These are phyloP conservation scores for Panellus pusillus DNA, from an alignment of 768 basidiomycete genomes.

Conservation along the genomic window DNA sequence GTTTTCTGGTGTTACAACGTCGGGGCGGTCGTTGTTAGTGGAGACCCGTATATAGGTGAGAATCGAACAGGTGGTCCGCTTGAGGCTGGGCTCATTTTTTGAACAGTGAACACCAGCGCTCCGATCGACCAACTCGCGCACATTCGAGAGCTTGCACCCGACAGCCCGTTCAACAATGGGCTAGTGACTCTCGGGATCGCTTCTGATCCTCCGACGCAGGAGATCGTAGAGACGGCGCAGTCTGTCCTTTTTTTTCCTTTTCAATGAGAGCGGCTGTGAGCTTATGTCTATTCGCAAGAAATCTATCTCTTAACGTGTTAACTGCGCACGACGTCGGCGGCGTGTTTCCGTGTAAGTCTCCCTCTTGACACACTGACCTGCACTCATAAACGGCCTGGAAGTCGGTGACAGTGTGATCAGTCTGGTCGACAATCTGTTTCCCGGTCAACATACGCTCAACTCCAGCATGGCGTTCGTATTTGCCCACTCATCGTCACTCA, in stretches of 20 bases:
- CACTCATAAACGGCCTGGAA: background rate
- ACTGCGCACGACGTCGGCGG: conserved; percentile 8
- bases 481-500: conserved; percentile 5
- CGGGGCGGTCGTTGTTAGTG: conserved; percentile 8
- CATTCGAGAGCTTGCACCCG: conserved; percentile 8
- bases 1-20: conserved; percentile 12
- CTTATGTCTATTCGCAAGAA: conserved; percentile 3
- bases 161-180: conserved; percentile 7
- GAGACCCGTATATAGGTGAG: conserved; percentile 10
- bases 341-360: conserved; percentile 1
- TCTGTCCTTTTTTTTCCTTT: background rate
- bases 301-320: conserved; percentile 5
- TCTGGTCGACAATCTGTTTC: background rate
- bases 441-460: conserved; percentile 3
- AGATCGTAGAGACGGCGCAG: conserved; percentile 9
- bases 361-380: background rate
- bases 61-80: background rate
- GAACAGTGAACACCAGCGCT: conserved; percentile 9
- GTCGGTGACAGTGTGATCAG: conserved; percentile 1
- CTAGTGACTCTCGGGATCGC: conserved; percentile 9
- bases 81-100: background rate
- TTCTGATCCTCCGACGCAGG: conserved; percentile 6
- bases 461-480: conserved; percentile 11
- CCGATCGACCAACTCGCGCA: conserved; percentile 12
- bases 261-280: background rate